Evolutionary conservation across 2,329 filamentous ascomycete genomes (phyloP).

Genomic region (Blumeriella jaapii): DNA sequence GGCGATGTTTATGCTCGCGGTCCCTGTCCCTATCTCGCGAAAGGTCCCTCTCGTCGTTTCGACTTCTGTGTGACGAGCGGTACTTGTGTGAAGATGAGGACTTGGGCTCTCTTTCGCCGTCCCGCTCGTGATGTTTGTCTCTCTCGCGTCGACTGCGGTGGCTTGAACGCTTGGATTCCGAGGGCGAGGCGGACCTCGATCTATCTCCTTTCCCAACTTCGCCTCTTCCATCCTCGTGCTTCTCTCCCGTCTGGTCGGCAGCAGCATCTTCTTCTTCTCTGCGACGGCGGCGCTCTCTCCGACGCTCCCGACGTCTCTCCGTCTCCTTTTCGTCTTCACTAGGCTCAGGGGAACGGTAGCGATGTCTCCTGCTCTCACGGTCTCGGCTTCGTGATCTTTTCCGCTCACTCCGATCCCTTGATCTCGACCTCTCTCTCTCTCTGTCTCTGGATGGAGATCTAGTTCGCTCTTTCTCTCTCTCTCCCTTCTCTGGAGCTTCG

Average conservation of each 20-base stretch:
- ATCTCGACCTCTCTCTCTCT: constrained; percentile 17
- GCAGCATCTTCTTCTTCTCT: constrained; percentile 19
- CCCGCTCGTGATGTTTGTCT: constrained; percentile 36
- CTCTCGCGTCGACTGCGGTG: constrained; percentile 51
- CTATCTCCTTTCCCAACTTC: constrained; percentile 33
- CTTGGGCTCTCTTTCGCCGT: constrained; percentile 33
- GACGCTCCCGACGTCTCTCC: constrained; percentile 24
- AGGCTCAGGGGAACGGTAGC: constrained; percentile 23
- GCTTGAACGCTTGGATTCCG: constrained; percentile 42
- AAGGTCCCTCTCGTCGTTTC: constrained; percentile 31
- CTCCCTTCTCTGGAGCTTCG: constrained; percentile 16
- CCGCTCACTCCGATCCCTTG: not conserved
- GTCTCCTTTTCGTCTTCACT: constrained; percentile 26
- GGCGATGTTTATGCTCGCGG: constrained; percentile 29
- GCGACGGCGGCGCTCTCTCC: constrained; percentile 22
- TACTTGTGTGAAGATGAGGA: constrained; percentile 28
- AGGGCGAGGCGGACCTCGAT: constrained; percentile 54
- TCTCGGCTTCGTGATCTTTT: constrained; percentile 17
- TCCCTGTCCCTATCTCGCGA: constrained; percentile 37
- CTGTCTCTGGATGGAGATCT: constrained; percentile 23
- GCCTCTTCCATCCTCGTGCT: constrained; percentile 12
- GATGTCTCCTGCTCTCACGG: constrained; percentile 21
- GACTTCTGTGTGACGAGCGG: constrained; percentile 38
- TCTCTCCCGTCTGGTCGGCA: constrained; percentile 15
- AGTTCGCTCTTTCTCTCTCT: constrained; percentile 19